Percentiles rank a stretch among this genome's conserved stretches.
Evolutionary conservation across 2,329 filamentous ascomycete genomes (phyloP).

Genomic region (Diplodia mutila): DNA sequence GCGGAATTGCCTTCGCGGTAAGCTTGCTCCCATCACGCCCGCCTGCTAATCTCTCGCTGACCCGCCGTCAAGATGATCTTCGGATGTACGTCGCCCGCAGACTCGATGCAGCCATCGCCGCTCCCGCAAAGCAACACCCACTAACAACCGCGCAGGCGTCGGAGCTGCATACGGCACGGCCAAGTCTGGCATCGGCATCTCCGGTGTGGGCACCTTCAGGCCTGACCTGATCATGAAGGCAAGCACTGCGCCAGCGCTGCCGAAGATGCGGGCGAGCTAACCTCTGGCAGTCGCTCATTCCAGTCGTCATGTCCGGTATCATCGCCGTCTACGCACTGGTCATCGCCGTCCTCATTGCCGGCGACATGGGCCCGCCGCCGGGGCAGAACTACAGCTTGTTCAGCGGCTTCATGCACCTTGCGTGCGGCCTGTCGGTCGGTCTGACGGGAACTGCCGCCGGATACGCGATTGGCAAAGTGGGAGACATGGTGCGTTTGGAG

Average conservation of each 20-base stretch:
- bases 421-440: constrained; percentile 79
- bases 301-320: constrained; percentile 98
- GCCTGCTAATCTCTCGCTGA: constrained; percentile 27
- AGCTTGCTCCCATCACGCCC: constrained; percentile 35
- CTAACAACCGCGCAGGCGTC: constrained; percentile 52
- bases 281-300: constrained; percentile 70
- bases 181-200: constrained; percentile 86
- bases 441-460: constrained; percentile 46
- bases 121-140: constrained; percentile 10
- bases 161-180: constrained; percentile 87
- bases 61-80: constrained; percentile 67
- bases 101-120: not conserved
- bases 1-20: constrained; percentile 73
- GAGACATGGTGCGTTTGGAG: constrained; percentile 70
- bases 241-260: constrained; percentile 30
- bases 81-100: constrained; percentile 64
- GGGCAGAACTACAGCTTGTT: constrained; percentile 78
- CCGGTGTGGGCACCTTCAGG: constrained; percentile 81
- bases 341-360: constrained; percentile 92
- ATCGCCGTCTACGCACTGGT: constrained; percentile 98
- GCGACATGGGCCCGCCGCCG: constrained; percentile 77
- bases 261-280: constrained; percentile 4
- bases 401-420: constrained; percentile 91
- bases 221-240: constrained; percentile 93
- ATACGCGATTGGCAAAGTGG: constrained; percentile 86